Percentiles rank a stretch among this genome's conserved stretches.
Evolutionary conservation across 2,329 filamentous ascomycete species (phyloP).

Genomic region (Lasiodiplodia theobromae): DNA sequence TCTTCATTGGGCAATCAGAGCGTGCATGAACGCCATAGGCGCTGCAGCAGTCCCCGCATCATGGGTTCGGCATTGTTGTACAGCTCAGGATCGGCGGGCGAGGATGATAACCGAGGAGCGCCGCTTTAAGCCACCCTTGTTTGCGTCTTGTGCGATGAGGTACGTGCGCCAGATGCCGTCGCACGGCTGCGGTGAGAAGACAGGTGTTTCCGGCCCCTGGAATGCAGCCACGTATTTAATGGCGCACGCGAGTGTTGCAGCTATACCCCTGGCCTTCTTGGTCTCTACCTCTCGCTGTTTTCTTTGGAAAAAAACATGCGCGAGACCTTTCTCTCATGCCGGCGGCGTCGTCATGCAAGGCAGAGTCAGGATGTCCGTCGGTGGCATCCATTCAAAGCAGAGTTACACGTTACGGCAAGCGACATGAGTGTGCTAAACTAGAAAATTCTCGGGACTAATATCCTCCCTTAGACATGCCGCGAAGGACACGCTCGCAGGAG

Average conservation of each 20-base stretch:
- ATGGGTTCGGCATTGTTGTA: background rate
- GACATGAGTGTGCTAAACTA: background rate
- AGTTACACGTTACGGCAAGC: background rate
- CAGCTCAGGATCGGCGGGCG: background rate
- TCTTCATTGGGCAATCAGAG: background rate
- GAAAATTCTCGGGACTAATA: background rate
- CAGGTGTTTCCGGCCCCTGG: background rate
- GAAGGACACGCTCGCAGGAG: background rate
- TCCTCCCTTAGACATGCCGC: background rate
- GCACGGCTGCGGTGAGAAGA: background rate
- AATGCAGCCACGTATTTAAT: slow-evolving; percentile 15
- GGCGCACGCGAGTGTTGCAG: background rate
- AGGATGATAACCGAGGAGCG: background rate
- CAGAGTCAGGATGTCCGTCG: background rate
- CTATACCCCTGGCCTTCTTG: background rate
- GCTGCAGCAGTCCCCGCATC: background rate
- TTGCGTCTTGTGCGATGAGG: background rate
- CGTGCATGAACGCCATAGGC: slow-evolving; percentile 2
- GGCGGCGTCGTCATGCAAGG: background rate
- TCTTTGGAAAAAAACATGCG: background rate
- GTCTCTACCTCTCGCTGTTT: background rate
- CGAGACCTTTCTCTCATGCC: background rate
- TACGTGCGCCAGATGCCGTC: background rate
- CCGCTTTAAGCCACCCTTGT: background rate
- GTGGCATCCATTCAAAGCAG: background rate